Evolutionary conservation across 2,329 filamentous ascomycete species (phyloP), one percentile per base, ranked within the genome.

Genomic region (Nemania sp.): DNA sequence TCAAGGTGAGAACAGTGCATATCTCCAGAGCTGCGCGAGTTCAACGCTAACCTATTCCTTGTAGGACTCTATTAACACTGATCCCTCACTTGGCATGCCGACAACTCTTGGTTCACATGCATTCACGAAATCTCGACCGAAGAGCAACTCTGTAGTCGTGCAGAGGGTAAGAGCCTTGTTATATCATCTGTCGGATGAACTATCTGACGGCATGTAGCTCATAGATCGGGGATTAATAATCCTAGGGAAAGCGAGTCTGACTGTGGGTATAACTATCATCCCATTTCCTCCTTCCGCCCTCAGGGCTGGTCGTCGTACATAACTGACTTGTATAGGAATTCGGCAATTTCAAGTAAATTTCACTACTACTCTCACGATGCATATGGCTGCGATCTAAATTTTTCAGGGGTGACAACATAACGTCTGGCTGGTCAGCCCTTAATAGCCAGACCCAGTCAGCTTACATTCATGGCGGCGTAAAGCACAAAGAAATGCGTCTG

Each of bases 81-180:
- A 29, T 32, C 27, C 51, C 27, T 29, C 26, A n/a, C 51, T 54
- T n/a, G 51, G 26, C 27, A 54, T 54, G 51, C 51, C 27, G 26
- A 54, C 51, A 54, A 54, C 51, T 13, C 15, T 54, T 18, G 51
- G 51, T 10, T 47, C 20, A 4, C 22, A 47, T 20, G 43, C 18
- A 11, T 47, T 47, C 43, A n/a, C 20, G 43, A 47, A 47, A 47
- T 47, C 43, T 47, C 43, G 43, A 20, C 43, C 43, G 15, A 47
- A 47, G 8, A 47, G 5, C 18, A 47, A 47, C 43, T 11, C 20
- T n/a, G 43, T 47, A 20, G 43, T 47, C 43, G 18, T 47, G 10
- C 15, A 47, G 43, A 47, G 15, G 43, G 43, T 47, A 47, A 47
- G 20, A 47, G 18, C 18, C 10, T 10, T n/a, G 18, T 4, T 22